phyloP scores from a whole-genome alignment of 176 grass and related monocot genomes.

The Echinochloa phyllopogon region DNA sequence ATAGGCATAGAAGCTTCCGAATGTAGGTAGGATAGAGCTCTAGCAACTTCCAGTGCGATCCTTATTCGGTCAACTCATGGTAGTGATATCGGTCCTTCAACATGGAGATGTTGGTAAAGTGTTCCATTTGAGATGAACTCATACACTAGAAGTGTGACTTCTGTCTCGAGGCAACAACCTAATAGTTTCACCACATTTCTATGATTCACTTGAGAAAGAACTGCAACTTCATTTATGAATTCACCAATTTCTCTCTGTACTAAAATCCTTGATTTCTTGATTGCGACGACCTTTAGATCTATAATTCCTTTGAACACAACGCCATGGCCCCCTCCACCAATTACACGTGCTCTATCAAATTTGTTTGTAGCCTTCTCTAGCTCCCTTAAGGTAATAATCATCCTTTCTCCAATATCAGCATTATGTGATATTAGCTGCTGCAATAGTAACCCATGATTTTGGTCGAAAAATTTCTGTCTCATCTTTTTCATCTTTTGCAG shows the following conservation, averaged over 20 bases:
- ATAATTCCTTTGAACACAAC: slow-evolving; percentile 57
- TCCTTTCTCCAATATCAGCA: slow-evolving; percentile 47
- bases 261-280: slow-evolving; percentile 60
- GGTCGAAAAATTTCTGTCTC: slow-evolving; percentile 40
- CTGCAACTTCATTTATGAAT: slow-evolving; percentile 59
- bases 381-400: slow-evolving; percentile 50
- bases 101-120: slow-evolving; percentile 46
- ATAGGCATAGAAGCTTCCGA: slow-evolving; percentile 42
- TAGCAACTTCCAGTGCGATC: slow-evolving; percentile 48
- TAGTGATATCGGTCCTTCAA: slow-evolving; percentile 21
- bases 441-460: slow-evolving; percentile 48
- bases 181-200: slow-evolving; percentile 63
- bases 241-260: slow-evolving; percentile 55
- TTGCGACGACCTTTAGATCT: slow-evolving; percentile 49
- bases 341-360: slow-evolving; percentile 42
- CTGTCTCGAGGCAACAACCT: slow-evolving; percentile 61
- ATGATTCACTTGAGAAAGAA: slow-evolving; percentile 64
- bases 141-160: slow-evolving; percentile 60
- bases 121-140: slow-evolving; percentile 72
- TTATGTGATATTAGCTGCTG: slow-evolving; percentile 42
- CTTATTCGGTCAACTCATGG: slow-evolving; percentile 46
- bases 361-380: slow-evolving; percentile 57
- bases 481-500: slow-evolving; percentile 22
- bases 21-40: slow-evolving; percentile 60
- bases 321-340: slow-evolving; percentile 55